Evolutionary conservation across 441 rosid species (phyloP), one percentile per base, ranked within the genome.

Genomic region (Capsella rubella): DNA sequence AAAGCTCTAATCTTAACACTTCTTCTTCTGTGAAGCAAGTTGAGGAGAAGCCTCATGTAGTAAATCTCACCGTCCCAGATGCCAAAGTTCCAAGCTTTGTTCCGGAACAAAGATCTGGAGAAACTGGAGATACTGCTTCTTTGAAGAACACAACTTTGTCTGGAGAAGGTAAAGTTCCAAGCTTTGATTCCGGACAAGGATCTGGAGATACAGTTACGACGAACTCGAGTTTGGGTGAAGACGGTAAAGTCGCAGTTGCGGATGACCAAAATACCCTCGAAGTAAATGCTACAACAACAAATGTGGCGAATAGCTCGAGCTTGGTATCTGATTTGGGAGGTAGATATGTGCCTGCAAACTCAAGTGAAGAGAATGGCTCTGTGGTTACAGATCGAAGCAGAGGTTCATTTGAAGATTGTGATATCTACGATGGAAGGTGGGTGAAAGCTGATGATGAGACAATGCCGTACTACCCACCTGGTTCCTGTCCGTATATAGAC

Each of bases 371-470:
- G 16, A 52, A 59, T 57, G 57, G 0, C 59, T 15, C 32, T 13
- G 73, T 60, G 15, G 68, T 0, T 32, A 4, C 3, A 58, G 78
- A 54, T 52, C 37, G 27, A 55, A 68, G 64, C 52, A 78, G 61
- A 73, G 78, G 69, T 32, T 75, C 80, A 37, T 75, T 54, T 49
- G 82, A 78, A 63, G 69, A 53, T 4, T 89, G 91, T 77, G 84
- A 87, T 79, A 64, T 84, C 34, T 89, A 83, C 71, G 87, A 86
- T 76, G 94, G 94, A 6, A 81, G 64, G 42, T 87, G 94, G 91
- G 90, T 72, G 72, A 86, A 75, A 76, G 77, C 21, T 65, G 73
- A 66, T 16, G 77, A 85, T 76, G 81, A 77, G 29, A 79, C 83
- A 12, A 81, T 81, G 82, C 91, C 90, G 8, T 83, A 84, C 72